Percentiles rank a stretch among this genome's conserved stretches.
Conservation (phyloP, 371 early-diverging fungal species). For the Lichtheimia ramosa region DNA sequence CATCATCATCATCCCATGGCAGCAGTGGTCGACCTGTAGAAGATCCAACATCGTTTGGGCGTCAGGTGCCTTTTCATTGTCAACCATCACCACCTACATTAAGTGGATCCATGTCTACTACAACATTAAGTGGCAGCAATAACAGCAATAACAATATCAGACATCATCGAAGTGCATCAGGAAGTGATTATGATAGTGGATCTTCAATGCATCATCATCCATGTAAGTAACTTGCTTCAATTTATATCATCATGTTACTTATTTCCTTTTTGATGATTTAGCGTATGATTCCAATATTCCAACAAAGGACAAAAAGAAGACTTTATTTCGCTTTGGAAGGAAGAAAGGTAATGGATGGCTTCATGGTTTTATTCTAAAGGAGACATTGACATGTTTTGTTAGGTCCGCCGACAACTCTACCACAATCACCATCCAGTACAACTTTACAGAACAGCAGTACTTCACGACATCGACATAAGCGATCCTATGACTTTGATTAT, state of each 20-base stretch:
- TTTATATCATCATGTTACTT: no score
- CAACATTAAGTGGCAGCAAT: neutral
- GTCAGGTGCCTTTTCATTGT: neutral
- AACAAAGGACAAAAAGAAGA: slow-evolving; percentile 27
- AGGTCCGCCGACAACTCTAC: neutral
- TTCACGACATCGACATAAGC: slow-evolving; percentile 12
- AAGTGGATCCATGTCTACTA: neutral
- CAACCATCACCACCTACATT: slow-evolving; percentile 3
- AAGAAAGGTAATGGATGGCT: slow-evolving; percentile 26
- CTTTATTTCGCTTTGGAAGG: slow-evolving; percentile 28
- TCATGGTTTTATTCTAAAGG: no score
- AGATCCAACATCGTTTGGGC: neutral
- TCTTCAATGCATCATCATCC: no score
- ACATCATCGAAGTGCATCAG: no score
- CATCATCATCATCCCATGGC: neutral
- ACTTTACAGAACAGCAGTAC: slow-evolving; percentile 5
- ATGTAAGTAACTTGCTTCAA: no score
- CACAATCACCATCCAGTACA: neutral
- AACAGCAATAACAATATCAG: neutral
- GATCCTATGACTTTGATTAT: slow-evolving; percentile 11
- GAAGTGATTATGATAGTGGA: no score
- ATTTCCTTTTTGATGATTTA: no score
- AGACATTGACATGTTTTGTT: neutral
- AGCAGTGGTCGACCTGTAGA: neutral
- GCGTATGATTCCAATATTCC: slow-evolving; percentile 10